Base-by-base conservation (phyloP, 2,329 filamentous ascomycete genomes). In the Exophiala xenobiotica region DNA sequence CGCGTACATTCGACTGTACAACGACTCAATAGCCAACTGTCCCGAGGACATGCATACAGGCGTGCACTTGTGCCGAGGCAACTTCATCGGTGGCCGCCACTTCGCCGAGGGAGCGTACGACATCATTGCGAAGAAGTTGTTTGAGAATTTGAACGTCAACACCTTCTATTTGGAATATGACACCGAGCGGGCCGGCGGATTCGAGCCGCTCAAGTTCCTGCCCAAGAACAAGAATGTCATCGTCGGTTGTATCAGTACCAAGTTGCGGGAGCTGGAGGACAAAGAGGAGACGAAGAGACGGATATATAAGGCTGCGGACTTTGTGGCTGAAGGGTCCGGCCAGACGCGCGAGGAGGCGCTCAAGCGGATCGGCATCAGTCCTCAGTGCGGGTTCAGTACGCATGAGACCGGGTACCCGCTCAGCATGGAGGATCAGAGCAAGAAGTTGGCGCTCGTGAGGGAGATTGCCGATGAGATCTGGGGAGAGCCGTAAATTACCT, bases 1-100 rank as follows among this genome's bases (percentile, higher is more conserved):
- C 58, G 78, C 81, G 5, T 89, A 88, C 68, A 85, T 89, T 64
- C 71, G 75, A 41, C 78, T 87, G 55, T 88, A 89, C 75, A 88
- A 88, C 66, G 81, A 85, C 64, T 81, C 76, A 58, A 75, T 87
- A 63, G 71, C 73, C 61, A 75, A 78, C 59, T 69, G 79, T 1
- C 83, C 85, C 0, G 63, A 72, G 1, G 84, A 88, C 63, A 80
- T 88, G 74, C 84, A 87, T 66, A 78, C 86, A 2, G 86, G 86
- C 20, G 82, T 89, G 18, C 86, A 89, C 63, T 74, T 89, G 40
- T 89, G 86, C 75, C 75, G 54, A 43, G 67, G 60, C n/a, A 84
- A 84, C 69, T 83, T 83, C 67, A 79, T 82, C 53, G 78, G 78
- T 33, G 77, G 77, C 1, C 73, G 80, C 11, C 78, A 82, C 66